Base-by-base conservation (phyloP, 345 rosid genomes). In the Brassica carinata region DNA sequence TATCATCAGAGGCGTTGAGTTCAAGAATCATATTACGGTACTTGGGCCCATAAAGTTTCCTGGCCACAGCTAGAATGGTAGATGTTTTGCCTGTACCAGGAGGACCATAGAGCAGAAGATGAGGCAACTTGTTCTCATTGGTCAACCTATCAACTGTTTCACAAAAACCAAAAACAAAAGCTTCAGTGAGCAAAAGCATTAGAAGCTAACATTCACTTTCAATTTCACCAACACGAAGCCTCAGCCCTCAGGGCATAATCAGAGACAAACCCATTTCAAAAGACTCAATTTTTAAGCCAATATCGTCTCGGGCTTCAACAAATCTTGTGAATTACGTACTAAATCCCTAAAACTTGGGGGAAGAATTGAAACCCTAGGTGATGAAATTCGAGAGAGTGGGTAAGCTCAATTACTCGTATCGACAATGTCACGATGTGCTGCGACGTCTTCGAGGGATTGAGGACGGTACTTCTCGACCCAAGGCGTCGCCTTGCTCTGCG, bases 391-490 rank as follows among this genome's bases (percentile, higher is more conserved):
- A 48, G 64, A 61, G 51, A 63, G 45, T 1, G 64, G 3, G 80
- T 3, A 26, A 67, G 51, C 27, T 38, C 10, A n/a, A 70, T 84
- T 87, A 96, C 99, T 96, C 63, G 99, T 93, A 76, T 93, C 98
- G 23, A 96, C 88, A 73, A 96, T 96, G 90, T 93, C 99, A 58
- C 99, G 98, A 85, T 96, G 98, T 79, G 98, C 94, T 48, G 99
- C 98, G 18, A 96, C 99, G 74, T 93, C 99, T 26, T 90, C 89
- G 19, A 93, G 99, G 31, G 98, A 91, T 74, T 87, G 92, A 75
- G 99, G 99, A n/a, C 99, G 97, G 85, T 91, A 93, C 88, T 96
- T 96, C 84, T 96, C 97, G 26, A 96, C 99, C 99, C 98, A 93
- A 62, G 98, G 98, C 33, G 86, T 88, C 85, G 91, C 88, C 79